Percentiles rank a stretch among this genome's conserved stretches.
Conservation (phyloP, 106 monocot species). For the Cymbidium sinense region DNA sequence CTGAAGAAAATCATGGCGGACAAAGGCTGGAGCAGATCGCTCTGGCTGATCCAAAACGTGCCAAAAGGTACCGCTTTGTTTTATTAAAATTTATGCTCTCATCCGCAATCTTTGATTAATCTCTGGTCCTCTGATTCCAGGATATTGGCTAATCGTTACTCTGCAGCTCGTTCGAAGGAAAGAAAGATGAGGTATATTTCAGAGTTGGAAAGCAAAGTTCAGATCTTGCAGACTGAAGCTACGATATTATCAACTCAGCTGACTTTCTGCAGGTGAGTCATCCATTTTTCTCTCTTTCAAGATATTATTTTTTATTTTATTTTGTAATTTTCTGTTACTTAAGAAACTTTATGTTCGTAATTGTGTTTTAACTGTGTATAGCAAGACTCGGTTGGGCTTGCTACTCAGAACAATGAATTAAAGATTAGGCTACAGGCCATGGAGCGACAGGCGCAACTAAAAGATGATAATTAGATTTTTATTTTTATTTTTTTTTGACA, state of each 20-base stretch:
- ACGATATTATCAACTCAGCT: slow-evolving; percentile 70
- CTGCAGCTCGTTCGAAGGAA: slow-evolving; percentile 81
- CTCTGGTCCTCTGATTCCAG: slow-evolving; percentile 20
- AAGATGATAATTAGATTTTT: slow-evolving; percentile 45
- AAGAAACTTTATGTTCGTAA: neutral
- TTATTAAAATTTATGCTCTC: neutral
- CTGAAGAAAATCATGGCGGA: slow-evolving; percentile 60
- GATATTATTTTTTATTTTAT: neutral
- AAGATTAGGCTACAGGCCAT: slow-evolving; percentile 75
- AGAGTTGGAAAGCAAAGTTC: slow-evolving; percentile 73
- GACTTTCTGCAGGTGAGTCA: slow-evolving; percentile 46
- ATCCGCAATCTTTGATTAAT: neutral
- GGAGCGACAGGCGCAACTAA: slow-evolving; percentile 81
- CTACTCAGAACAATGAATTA: slow-evolving; percentile 72
- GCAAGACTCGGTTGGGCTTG: slow-evolving; percentile 63
- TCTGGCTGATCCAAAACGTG: slow-evolving; percentile 39
- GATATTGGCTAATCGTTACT: slow-evolving; percentile 71
- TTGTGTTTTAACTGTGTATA: slow-evolving; percentile 12
- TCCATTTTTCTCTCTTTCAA: neutral
- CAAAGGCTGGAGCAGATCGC: slow-evolving; percentile 58
- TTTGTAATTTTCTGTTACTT: neutral
- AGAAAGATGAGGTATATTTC: slow-evolving; percentile 64
- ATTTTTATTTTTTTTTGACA: too few species aligned
- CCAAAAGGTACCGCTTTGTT: slow-evolving; percentile 32
- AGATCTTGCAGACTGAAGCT: slow-evolving; percentile 70